Conservation (phyloP, 2,329 filamentous ascomycete species). For the Apiospora hydei region DNA sequence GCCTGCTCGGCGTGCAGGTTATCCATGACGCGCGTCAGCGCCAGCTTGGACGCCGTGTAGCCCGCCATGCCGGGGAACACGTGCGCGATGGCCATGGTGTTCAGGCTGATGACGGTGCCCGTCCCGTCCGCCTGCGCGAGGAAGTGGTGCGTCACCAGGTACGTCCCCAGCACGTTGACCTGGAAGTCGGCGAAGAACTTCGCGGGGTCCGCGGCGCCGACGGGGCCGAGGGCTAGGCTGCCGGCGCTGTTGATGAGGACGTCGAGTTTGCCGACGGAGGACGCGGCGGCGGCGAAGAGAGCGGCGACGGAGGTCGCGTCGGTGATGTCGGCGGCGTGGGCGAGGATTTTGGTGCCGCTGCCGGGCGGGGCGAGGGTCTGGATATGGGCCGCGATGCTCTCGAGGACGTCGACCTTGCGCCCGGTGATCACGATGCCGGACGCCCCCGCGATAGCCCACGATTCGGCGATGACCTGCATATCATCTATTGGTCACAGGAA, state of each 20-base stretch:
- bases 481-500: constrained; percentile 28
- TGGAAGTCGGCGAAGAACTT: constrained; percentile 31
- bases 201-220: constrained; percentile 28
- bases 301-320: constrained; percentile 31
- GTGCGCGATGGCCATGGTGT: constrained; percentile 25
- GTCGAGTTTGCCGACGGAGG: too few relatives aligned
- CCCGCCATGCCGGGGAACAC: constrained; percentile 23
- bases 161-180: constrained; percentile 33
- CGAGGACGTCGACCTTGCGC: constrained; percentile 32
- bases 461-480: constrained; percentile 33
- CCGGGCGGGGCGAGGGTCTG: constrained; percentile 28
- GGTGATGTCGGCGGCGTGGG: constrained; percentile 31
- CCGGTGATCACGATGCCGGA: constrained; percentile 34
- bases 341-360: constrained; percentile 28
- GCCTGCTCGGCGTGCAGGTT: constrained; percentile 30
- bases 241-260: constrained; percentile 25
- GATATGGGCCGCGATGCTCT: constrained; percentile 29
- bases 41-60: constrained; percentile 34
- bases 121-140: constrained; percentile 30
- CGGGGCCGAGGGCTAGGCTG: constrained; percentile 25
- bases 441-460: constrained; percentile 34
- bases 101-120: constrained; percentile 32
- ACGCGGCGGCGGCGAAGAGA: constrained; percentile 29
- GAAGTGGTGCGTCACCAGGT: constrained; percentile 32
- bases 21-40: constrained; percentile 30